Percentiles rank a stretch among this genome's conserved stretches.
phyloP scores from a whole-genome alignment of 345 rosid species.

The Eucalyptus microcorys region DNA sequence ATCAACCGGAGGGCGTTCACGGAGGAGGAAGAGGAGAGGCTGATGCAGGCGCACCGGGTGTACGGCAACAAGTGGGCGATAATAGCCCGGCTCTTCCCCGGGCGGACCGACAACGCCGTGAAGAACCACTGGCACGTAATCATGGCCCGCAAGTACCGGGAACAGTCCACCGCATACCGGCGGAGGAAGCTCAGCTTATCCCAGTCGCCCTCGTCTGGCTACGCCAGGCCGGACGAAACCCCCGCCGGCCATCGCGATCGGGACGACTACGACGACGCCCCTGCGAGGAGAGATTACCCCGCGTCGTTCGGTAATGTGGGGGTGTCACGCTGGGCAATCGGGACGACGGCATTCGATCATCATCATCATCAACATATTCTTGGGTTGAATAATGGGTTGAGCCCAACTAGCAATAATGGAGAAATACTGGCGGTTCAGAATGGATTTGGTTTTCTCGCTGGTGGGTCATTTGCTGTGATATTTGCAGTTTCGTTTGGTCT shows the following conservation, averaged over 20 bases:
- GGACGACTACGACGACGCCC: not conserved
- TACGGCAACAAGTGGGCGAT: slow-evolving; percentile 99
- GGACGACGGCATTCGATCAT: not conserved
- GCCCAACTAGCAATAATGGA: not conserved
- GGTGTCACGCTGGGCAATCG: not conserved
- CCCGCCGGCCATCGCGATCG: not conserved
- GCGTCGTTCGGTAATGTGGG: not conserved
- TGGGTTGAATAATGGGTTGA: not conserved
- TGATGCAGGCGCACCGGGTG: slow-evolving; percentile 86
- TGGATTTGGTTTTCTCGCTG: not conserved
- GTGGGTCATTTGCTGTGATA: not conserved
- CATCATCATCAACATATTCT: not conserved
- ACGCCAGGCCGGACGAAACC: not conserved
- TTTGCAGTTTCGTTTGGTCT: not conserved
- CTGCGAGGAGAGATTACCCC: not conserved
- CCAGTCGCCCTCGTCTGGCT: not conserved
- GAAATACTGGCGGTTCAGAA: not conserved
- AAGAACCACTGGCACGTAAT: slow-evolving; percentile 99
- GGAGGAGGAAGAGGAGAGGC: slow-evolving; percentile 94
- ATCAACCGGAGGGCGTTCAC: slow-evolving; percentile 83
- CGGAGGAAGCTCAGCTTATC: slow-evolving; percentile 34
- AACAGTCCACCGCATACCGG: slow-evolving; percentile 71
- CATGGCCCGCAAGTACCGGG: slow-evolving; percentile 93
- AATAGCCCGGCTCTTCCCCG: slow-evolving; percentile 95
- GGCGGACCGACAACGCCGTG: slow-evolving; percentile 97